Base-by-base conservation (phyloP, 768 basidiomycete genomes). In the Rhodosporidiobolus sp. region DNA sequence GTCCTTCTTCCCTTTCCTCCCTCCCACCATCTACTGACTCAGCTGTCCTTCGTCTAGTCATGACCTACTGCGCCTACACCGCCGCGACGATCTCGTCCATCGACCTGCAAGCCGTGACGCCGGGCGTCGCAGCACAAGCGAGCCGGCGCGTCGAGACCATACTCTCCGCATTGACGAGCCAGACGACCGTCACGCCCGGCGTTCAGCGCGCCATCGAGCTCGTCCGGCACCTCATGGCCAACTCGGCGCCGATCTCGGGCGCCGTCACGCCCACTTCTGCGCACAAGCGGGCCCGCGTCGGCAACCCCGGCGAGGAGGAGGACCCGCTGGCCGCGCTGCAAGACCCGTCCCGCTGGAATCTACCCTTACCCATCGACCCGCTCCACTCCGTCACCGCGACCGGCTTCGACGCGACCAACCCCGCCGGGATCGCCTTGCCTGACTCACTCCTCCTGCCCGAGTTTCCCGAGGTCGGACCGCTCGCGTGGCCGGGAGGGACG, bases 221-320 rank as follows among this genome's bases (percentile, higher is more conserved):
- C 24, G 28, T 59, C 38, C 58, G 58, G 2, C 58, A 59, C 16
- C 58, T 59, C 38, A 59, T 59, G 58, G 32, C 26, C 20, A 57
- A 56, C 56, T 35, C 58, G 19, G 2, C 58, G 19, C 26, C 35
- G 26, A 4, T 43, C 32, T n/a, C 54, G 11, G 11, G 28, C 28
- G 54, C n/a, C 5, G 30, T 17, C 28, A 55, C 54, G 28, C 54
- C 54, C 11, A 24, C 22, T 5, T 5, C 50, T 6, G 8, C 30
- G 54, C 10, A 8, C 11, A 55, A 32, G 46, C 46, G 46, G 10
- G 46, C 46, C 5, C 14, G 46, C 14, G 46, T 22, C 46, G 20
- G 46, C 46, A 5, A 17, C 4, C 46, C 17, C 46, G 46, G 46
- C 46, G 20, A 4, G 17, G 46, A 9, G 46, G 46, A 48, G 17